Evolutionary conservation across 1,284 basidiomycete species (phyloP).

Genomic region (Bondarzewia mesenterica): DNA sequence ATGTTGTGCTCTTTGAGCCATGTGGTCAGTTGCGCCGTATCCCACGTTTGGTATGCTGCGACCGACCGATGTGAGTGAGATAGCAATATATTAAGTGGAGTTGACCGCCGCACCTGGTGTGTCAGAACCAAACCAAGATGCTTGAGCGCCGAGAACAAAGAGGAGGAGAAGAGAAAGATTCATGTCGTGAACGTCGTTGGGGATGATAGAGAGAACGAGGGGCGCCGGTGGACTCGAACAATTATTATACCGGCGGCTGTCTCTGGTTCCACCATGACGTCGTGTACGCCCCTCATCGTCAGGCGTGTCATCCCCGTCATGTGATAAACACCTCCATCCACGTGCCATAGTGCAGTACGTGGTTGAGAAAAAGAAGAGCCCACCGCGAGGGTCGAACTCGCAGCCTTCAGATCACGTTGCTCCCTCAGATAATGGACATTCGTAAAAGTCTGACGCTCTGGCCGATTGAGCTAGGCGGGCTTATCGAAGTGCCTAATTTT

Average conservation of each 20-base stretch:
- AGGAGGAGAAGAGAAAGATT: constrained; percentile 29
- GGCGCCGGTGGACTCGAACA: too few species aligned
- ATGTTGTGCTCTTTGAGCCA: constrained; percentile 74
- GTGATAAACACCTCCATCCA: too few species aligned
- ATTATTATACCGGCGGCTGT: too few species aligned
- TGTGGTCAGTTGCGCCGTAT: constrained; percentile 47
- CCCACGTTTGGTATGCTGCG: constrained; percentile 56
- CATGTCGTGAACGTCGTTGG: too few species aligned
- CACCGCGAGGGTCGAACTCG: constrained; percentile 89
- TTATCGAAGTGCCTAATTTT: not conserved
- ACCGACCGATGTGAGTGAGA: constrained; percentile 13
- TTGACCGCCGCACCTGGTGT: constrained; percentile 18
- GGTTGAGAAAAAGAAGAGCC: too few species aligned
- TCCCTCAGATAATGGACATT: not conserved
- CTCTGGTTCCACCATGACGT: too few species aligned
- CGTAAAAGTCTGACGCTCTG: constrained; percentile 73
- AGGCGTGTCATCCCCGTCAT: too few species aligned
- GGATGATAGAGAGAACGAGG: too few species aligned
- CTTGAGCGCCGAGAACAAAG: constrained; percentile 32
- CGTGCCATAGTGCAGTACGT: too few species aligned
- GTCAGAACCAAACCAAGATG: constrained; percentile 46
- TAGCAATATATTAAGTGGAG: constrained; percentile 5
- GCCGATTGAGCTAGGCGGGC: constrained; percentile 83
- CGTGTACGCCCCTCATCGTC: too few species aligned
- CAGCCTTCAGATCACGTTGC: constrained; percentile 65